These are phyloP conservation scores for Mortierella sp. DNA, from an alignment of 371 early-diverging fungal genomes.

Conservation along the genomic window DNA sequence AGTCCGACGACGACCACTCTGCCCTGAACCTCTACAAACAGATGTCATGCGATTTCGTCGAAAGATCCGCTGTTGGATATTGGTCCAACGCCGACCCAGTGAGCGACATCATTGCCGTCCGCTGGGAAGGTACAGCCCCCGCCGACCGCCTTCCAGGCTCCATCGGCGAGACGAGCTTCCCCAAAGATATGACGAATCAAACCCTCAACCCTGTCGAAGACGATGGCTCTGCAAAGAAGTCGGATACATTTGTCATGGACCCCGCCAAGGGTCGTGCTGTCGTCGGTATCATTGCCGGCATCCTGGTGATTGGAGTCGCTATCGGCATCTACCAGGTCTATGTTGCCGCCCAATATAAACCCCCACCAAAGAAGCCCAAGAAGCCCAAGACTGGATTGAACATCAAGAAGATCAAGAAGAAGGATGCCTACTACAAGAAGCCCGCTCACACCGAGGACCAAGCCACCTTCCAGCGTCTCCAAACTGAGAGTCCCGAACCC, in stretches of 20 bases:
- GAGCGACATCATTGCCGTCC: constrained; percentile 14
- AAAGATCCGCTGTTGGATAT: constrained; percentile 25
- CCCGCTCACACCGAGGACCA: constrained; percentile 20
- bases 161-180: constrained; percentile 10
- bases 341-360: constrained; percentile 32
- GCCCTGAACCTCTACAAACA: constrained; percentile 38
- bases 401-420: constrained; percentile 51
- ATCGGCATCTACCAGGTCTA: constrained; percentile 44
- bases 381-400: constrained; percentile 35
- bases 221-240: background rate
- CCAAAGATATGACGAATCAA: constrained; percentile 14
- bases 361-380: constrained; percentile 43
- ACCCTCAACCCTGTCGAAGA: constrained; percentile 2
- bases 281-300: constrained; percentile 17
- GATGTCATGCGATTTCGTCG: background rate
- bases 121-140: constrained; percentile 43
- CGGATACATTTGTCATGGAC: constrained; percentile 19
- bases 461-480: constrained; percentile 37
- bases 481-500: constrained; percentile 38
- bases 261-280: constrained; percentile 26
- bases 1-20: constrained; percentile 8
- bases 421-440: constrained; percentile 53
- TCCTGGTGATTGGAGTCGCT: constrained; percentile 38
- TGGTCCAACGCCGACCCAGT: constrained; percentile 7
- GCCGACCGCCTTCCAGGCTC: constrained; percentile 10